phyloP scores from a whole-genome alignment of 1,284 basidiomycete genomes.

The Malassezia sympodialis region DNA sequence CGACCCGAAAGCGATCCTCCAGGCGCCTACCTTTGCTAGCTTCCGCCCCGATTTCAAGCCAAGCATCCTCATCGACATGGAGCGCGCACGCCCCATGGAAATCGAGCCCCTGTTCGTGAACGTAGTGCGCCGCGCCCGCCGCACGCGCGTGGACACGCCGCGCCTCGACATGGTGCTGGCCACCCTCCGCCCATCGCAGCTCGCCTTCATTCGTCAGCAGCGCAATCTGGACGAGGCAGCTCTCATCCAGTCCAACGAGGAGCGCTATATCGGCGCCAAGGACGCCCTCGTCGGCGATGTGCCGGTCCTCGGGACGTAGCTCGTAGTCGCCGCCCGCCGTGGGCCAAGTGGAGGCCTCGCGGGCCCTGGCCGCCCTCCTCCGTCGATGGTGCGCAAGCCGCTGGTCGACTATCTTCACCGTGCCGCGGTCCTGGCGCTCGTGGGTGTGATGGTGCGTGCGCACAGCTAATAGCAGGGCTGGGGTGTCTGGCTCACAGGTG shows the following conservation, averaged over 20 bases:
- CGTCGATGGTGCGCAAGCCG: slow-evolving; percentile 6
- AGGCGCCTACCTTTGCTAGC: neutral
- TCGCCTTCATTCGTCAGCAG: slow-evolving; percentile 12
- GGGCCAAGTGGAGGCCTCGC: neutral
- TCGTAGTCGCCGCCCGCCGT: neutral
- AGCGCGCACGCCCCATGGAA: slow-evolving; percentile 38
- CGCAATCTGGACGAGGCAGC: neutral
- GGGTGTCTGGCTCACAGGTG: slow-evolving; percentile 16
- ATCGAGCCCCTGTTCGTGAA: slow-evolving; percentile 32
- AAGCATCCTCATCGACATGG: slow-evolving; percentile 35
- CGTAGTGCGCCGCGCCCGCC: slow-evolving; percentile 24
- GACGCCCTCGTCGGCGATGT: neutral
- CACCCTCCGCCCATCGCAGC: slow-evolving; percentile 28
- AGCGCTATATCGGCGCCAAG: neutral
- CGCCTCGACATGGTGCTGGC: slow-evolving; percentile 35
- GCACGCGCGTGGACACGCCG: slow-evolving; percentile 26
- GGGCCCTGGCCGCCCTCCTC: neutral
- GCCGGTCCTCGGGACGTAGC: neutral
- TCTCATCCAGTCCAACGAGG: neutral
- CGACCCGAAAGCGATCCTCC: slow-evolving; percentile 1
- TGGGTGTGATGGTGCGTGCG: slow-evolving; percentile 8
- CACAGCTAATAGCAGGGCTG: slow-evolving; percentile 3
- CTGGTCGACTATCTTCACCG: slow-evolving; percentile 14
- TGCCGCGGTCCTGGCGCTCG: slow-evolving; percentile 5
- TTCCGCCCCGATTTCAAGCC: slow-evolving; percentile 30